Base-by-base conservation (phyloP, 1,139 yeast species). In the Scheffersomyces titani region DNA sequence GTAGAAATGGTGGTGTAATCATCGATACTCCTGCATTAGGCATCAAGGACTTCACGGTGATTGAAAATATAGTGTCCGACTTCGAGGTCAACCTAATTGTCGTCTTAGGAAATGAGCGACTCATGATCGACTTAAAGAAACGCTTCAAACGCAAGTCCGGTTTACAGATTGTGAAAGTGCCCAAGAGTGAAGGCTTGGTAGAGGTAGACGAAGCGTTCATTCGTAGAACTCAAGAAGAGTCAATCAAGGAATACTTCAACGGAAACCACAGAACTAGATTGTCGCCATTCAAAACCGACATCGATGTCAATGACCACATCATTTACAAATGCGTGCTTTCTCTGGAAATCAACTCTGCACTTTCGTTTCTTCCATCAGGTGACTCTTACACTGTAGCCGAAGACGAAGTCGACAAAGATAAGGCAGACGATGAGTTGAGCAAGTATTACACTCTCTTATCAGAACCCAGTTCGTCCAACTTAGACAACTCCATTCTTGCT, bases 181-280 rank as follows among this genome's bases (percentile, higher is more conserved):
- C 87, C 46, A 86, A 85, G 63, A 87, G 92, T 53, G 90, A 89
- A 46, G 97, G 97, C 1, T 77, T 75, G 6, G 90, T 90, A 6
- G 92, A 90, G 52, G 79, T 86, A 36, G 96, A 90, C 60, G 96
- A 89, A 53, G 76, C 84, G 19, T 91, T 78, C 67, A 77, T 82
- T 52, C 81, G 98, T 66, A 84, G 88, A 51, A 60, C 82, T 30
- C 98, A 94, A 70, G 90, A 92, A 65, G 83, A 85, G 53, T 78
- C 89, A 5, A 91, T 94, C 55, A 86, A 87, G 67, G 96, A 92
- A 66, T 96, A 94, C 70, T 96, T 96, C 66, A 92, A 96, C 67
- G 99, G 99, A 1, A 84, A 84, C 18, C 75, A 77, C 49, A 81
- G 81, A 54, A 84, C 86, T 7, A 85, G 88, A 5, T 77, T 96